Conservation (phyloP, 495 filamentous ascomycete genomes). For the Lepraria neglecta region DNA sequence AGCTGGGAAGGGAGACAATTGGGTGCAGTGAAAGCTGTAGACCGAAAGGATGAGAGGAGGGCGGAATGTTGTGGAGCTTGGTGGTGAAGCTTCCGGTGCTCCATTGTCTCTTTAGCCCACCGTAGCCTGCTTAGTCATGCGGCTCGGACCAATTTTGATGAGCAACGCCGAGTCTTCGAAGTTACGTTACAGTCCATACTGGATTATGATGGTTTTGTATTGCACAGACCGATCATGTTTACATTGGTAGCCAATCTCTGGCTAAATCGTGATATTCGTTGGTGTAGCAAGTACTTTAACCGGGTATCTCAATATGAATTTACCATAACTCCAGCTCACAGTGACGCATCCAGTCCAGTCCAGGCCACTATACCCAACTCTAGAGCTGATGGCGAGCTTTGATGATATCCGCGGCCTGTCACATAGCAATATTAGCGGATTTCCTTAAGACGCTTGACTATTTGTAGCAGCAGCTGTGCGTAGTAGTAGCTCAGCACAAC, state of each 20-base stretch:
- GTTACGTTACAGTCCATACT: neutral
- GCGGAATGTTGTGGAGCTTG: slow-evolving; percentile 4
- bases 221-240: too few relatives aligned
- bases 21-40: slow-evolving; percentile 18
- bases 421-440: neutral
- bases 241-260: too few relatives aligned
- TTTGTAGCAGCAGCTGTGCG: neutral
- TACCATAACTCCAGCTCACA: neutral
- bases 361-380: neutral
- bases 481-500: neutral
- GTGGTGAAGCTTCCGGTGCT: slow-evolving; percentile 14
- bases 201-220: too few relatives aligned
- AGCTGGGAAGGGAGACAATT: slow-evolving; percentile 15
- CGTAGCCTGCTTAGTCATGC: neutral
- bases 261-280: too few relatives aligned
- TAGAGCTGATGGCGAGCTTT: slow-evolving; percentile 15
- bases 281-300: neutral
- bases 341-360: neutral
- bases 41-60: neutral
- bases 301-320: neutral
- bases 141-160: neutral
- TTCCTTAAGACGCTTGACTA: neutral
- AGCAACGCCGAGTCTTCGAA: neutral
- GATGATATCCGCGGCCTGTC: slow-evolving; percentile 14
- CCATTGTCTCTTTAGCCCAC: slow-evolving; percentile 1